Percentiles rank a stretch among this genome's conserved stretches.
Conservation (phyloP, 2,329 filamentous ascomycete genomes). For the Pseudocercospora eumusae region DNA sequence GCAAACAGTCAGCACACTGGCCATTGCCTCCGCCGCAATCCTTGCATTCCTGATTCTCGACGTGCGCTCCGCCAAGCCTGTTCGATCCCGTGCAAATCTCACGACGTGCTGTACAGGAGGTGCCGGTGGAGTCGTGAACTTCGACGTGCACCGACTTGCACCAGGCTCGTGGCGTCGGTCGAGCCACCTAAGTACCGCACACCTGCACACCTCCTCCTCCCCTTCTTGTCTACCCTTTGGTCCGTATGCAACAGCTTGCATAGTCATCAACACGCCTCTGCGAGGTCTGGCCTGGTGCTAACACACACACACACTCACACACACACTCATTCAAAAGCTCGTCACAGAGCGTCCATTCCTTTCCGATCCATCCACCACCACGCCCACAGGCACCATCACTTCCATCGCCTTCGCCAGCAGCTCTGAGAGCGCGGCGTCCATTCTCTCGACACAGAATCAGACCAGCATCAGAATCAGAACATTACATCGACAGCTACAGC, state of each 20-base stretch:
- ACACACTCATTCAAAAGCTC: constrained; percentile 31
- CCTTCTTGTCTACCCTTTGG: constrained; percentile 20
- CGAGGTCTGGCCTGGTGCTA: constrained; percentile 35
- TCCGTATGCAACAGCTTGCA: constrained; percentile 27
- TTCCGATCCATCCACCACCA: constrained; percentile 15
- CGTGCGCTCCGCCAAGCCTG: too few species aligned
- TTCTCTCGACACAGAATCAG: constrained; percentile 10
- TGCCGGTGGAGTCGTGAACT: constrained; percentile 12
- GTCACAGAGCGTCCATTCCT: constrained; percentile 30
- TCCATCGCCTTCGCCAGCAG: constrained; percentile 16
- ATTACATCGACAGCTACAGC: constrained; percentile 1
- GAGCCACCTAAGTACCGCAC: constrained; percentile 25
- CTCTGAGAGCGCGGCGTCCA: constrained; percentile 20
- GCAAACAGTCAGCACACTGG: background rate
- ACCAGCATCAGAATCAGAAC: constrained; percentile 8
- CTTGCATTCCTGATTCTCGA: constrained; percentile 25
- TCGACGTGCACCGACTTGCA: too few species aligned
- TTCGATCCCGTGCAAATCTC: constrained; percentile 19
- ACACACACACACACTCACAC: constrained; percentile 31
- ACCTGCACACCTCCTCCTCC: constrained; percentile 24
- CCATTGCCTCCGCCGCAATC: background rate
- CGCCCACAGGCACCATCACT: constrained; percentile 9
- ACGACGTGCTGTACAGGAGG: constrained; percentile 23
- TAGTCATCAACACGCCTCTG: constrained; percentile 31
- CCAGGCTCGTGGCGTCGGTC: constrained; percentile 22